Evolutionary conservation across 495 filamentous ascomycete genomes (phyloP).

Genomic region (Neurospora sublineolata): DNA sequence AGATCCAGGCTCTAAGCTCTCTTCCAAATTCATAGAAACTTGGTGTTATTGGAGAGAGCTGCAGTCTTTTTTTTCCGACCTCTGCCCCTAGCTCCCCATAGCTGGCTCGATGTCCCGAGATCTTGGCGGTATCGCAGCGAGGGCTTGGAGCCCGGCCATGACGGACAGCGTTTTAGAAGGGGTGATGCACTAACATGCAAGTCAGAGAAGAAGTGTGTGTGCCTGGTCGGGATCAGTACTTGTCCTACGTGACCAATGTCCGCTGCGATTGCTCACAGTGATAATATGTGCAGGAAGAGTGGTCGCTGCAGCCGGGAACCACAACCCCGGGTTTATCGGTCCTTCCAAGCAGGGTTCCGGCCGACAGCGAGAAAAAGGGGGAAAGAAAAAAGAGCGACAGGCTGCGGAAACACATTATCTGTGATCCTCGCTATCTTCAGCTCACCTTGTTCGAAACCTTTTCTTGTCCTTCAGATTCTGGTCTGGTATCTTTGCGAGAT

Average conservation of each 20-base stretch:
- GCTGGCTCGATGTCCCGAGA: constrained; percentile 1
- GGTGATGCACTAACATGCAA: constrained; percentile 13
- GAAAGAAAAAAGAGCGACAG: not conserved
- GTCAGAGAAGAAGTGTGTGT: constrained; percentile 5
- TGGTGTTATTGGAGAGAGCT: not conserved
- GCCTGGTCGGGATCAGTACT: constrained; percentile 16
- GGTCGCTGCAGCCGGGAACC: constrained; percentile 9
- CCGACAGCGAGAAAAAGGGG: not conserved
- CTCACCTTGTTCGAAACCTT: not conserved
- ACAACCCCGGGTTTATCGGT: constrained; percentile 4
- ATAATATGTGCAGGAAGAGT: constrained; percentile 1
- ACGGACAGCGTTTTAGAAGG: not conserved
- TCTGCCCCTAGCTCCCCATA: not conserved
- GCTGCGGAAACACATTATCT: not conserved
- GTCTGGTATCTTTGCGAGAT: not conserved
- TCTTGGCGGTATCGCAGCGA: constrained; percentile 3
- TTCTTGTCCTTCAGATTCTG: not conserved
- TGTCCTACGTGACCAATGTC: constrained; percentile 6
- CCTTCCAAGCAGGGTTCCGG: not conserved
- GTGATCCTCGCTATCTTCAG: not conserved
- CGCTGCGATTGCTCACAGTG: constrained; percentile 13
- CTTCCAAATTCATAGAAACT: not conserved
- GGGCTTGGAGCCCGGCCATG: constrained; percentile 3
- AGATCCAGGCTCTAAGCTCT: not conserved
- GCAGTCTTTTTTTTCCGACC: constrained; percentile 1